Conservation (phyloP, 345 rosid genomes). For the Linum lewisii region DNA sequence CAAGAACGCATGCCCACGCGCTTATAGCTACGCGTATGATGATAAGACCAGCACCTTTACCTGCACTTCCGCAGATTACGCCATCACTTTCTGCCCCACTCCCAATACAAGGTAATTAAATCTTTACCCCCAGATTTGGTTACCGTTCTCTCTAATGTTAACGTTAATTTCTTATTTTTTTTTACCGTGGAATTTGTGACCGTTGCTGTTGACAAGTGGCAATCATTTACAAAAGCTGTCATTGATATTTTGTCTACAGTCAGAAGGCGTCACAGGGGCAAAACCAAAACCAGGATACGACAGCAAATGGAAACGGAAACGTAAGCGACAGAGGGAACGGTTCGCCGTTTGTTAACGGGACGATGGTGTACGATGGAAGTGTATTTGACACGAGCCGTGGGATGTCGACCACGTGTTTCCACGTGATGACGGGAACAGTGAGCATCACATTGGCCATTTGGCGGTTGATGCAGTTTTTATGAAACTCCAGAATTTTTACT, state of each 20-base stretch:
- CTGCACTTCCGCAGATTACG: conserved; percentile 63
- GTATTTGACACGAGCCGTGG: not conserved
- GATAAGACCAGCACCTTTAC: conserved; percentile 93
- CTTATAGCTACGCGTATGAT: conserved; percentile 98
- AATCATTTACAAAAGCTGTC: no score
- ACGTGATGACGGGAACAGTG: not conserved
- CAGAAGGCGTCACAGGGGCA: not conserved
- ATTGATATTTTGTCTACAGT: not conserved
- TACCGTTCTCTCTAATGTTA: not conserved
- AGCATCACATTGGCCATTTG: not conserved
- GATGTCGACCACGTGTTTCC: not conserved
- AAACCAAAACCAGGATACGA: not conserved
- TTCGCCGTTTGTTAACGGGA: not conserved
- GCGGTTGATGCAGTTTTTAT: not conserved
- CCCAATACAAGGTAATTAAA: conserved; percentile 54
- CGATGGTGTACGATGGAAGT: not conserved
- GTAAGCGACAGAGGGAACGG: not conserved
- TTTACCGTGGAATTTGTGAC: not conserved
- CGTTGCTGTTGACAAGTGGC: not conserved
- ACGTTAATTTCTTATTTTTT: not conserved
- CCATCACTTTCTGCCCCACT: conserved; percentile 82
- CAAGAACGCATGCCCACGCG: conserved; percentile 77
- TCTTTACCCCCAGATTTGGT: no score
- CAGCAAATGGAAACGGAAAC: not conserved
- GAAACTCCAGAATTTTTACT: not conserved